Conservation (phyloP, 2,329 filamentous ascomycete species). For the Colletotrichum lindemuthianum region DNA sequence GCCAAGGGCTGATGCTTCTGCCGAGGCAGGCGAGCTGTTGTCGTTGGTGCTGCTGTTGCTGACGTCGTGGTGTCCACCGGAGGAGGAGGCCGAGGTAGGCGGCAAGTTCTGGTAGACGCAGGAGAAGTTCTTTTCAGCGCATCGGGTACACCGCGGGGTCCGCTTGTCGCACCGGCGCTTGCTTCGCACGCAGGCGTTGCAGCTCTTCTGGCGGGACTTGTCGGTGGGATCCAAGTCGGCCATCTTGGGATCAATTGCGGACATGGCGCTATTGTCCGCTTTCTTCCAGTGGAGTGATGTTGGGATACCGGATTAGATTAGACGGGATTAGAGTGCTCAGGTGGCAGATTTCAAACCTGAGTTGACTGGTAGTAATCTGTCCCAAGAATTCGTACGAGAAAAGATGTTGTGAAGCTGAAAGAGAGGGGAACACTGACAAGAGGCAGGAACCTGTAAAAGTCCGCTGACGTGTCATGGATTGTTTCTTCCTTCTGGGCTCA, state of each 20-base stretch:
- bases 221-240: slow-evolving; percentile 37
- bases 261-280: slow-evolving; percentile 8
- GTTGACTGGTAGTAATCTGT: background rate
- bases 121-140: slow-evolving; percentile 51
- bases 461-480: no score
- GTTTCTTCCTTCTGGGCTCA: no score
- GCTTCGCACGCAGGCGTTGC: slow-evolving; percentile 58
- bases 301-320: no score
- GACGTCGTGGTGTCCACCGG: no score
- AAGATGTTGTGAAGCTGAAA: no score
- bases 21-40: background rate
- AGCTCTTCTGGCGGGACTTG: slow-evolving; percentile 61
- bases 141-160: slow-evolving; percentile 54
- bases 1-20: background rate
- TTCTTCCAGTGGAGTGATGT: background rate
- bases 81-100: slow-evolving; percentile 17
- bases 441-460: no score
- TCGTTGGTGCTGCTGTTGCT: background rate
- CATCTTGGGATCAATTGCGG: slow-evolving; percentile 14
- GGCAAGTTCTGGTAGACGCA: slow-evolving; percentile 54
- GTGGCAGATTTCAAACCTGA: background rate
- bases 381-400: no score
- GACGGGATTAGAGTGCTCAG: no score
- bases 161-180: slow-evolving; percentile 60
- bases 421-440: no score